Conservation (phyloP, 225 moss, liverwort and hornwort species). For the Polytrichum commune region DNA sequence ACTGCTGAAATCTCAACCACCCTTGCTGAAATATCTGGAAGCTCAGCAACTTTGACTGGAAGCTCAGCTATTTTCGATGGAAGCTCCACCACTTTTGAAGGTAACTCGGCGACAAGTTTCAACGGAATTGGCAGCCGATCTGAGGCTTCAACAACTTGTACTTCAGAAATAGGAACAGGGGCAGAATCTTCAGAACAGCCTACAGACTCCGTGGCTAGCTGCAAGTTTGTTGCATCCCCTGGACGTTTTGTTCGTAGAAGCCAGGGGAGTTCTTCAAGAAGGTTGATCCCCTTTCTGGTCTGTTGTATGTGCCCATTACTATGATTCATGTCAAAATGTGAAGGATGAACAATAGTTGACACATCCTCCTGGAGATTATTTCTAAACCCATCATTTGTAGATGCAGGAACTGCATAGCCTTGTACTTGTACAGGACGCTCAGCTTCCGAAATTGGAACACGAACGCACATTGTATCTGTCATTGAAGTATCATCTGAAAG, state of each 20-base stretch:
- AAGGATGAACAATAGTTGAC: slow-evolving; percentile 12
- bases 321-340: slow-evolving; percentile 28
- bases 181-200: slow-evolving; percentile 9
- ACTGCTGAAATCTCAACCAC: slow-evolving; percentile 11
- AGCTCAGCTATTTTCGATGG: slow-evolving; percentile 23
- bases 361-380: slow-evolving; percentile 18
- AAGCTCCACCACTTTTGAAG: slow-evolving; percentile 20
- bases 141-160: slow-evolving; percentile 5
- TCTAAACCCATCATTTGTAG: slow-evolving; percentile 10
- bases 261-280: slow-evolving; percentile 14
- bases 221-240: slow-evolving; percentile 4
- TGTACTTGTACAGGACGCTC: slow-evolving; percentile 46
- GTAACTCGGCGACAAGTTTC: background rate
- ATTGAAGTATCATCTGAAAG: slow-evolving; percentile 6
- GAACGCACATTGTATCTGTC: slow-evolving; percentile 28
- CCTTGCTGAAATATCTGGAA: slow-evolving; percentile 18
- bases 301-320: slow-evolving; percentile 27
- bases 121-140: slow-evolving; percentile 6
- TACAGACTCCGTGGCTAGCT: background rate
- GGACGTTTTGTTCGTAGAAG: slow-evolving; percentile 26
- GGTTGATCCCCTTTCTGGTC: slow-evolving; percentile 10
- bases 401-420: slow-evolving; percentile 14
- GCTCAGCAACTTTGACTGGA: slow-evolving; percentile 21
- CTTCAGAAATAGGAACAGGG: slow-evolving; percentile 12
- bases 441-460: slow-evolving; percentile 33